Conservation (phyloP, 768 basidiomycete genomes). For the Rhizopogon salebrosus region DNA sequence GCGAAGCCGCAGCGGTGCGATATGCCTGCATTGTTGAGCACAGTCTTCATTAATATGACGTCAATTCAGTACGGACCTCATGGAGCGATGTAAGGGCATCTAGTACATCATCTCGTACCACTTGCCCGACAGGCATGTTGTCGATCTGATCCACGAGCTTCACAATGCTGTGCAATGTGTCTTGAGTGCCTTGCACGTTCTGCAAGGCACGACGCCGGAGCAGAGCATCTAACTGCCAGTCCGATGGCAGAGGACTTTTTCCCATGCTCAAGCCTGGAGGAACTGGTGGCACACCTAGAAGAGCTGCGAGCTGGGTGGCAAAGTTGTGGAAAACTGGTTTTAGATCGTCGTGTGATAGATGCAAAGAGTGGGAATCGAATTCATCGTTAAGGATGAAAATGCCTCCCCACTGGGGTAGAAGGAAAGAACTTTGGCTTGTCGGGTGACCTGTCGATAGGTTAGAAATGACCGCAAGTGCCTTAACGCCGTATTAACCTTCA, state of each 20-base stretch:
- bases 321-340: slow-evolving; percentile 58
- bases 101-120: slow-evolving; percentile 69
- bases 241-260: slow-evolving; percentile 34
- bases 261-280: slow-evolving; percentile 40
- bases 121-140: slow-evolving; percentile 86
- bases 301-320: slow-evolving; percentile 61
- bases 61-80: slow-evolving; percentile 41
- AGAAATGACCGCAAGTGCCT: slow-evolving; percentile 7
- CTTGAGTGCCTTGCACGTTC: slow-evolving; percentile 60
- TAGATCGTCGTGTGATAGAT: slow-evolving; percentile 37
- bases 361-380: slow-evolving; percentile 16
- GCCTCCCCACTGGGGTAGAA: slow-evolving; percentile 92
- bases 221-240: slow-evolving; percentile 82
- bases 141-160: slow-evolving; percentile 81
- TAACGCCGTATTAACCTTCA: slow-evolving; percentile 34
- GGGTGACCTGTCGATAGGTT: slow-evolving; percentile 34
- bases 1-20: slow-evolving; percentile 12
- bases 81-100: slow-evolving; percentile 69
- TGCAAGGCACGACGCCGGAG: slow-evolving; percentile 65
- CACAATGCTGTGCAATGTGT: slow-evolving; percentile 78
- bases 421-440: slow-evolving; percentile 62
- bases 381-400: slow-evolving; percentile 72
- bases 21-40: slow-evolving; percentile 16
- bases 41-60: not conserved
- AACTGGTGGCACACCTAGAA: slow-evolving; percentile 75